Evolutionary conservation across 345 rosid species (phyloP).

Genomic region (Microthlaspi erraticum): DNA sequence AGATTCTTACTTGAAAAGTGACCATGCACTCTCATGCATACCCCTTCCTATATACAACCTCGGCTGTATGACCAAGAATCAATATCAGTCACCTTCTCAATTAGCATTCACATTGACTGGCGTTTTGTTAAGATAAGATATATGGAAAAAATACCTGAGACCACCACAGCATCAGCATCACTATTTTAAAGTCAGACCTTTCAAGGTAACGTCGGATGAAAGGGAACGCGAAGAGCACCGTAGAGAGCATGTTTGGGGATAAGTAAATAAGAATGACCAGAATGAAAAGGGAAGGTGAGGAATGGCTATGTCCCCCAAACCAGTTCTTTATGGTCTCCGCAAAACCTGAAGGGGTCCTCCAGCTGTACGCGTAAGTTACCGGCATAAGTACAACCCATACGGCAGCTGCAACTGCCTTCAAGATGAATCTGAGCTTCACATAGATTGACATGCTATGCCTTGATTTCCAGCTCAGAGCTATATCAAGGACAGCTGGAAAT

Average conservation of each 20-base stretch:
- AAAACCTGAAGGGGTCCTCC: slow-evolving; percentile 56
- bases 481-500: slow-evolving; percentile 59
- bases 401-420: slow-evolving; percentile 57
- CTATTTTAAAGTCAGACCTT: slow-evolving; percentile 54
- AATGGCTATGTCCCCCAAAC: slow-evolving; percentile 54
- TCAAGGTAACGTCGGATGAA: slow-evolving; percentile 58
- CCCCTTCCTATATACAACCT: slow-evolving; percentile 64
- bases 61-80: slow-evolving; percentile 49
- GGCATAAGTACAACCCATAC: slow-evolving; percentile 59
- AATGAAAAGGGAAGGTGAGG: slow-evolving; percentile 58
- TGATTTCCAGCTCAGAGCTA: slow-evolving; percentile 59
- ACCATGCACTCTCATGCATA: slow-evolving; percentile 63
- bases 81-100: slow-evolving; percentile 22
- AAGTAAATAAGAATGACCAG: slow-evolving; percentile 54
- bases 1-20: slow-evolving; percentile 60
- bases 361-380: slow-evolving; percentile 59
- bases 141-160: slow-evolving; percentile 55
- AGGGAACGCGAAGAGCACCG: slow-evolving; percentile 54
- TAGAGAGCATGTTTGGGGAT: slow-evolving; percentile 59
- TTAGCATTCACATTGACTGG: slow-evolving; percentile 18
- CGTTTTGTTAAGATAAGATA: slow-evolving; percentile 7
- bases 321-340: slow-evolving; percentile 55
- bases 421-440: slow-evolving; percentile 56
- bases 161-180: slow-evolving; percentile 70
- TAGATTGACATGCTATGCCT: slow-evolving; percentile 55